phyloP scores from a whole-genome alignment of 2,329 filamentous ascomycete genomes.

The Monosporascus ibericus region DNA sequence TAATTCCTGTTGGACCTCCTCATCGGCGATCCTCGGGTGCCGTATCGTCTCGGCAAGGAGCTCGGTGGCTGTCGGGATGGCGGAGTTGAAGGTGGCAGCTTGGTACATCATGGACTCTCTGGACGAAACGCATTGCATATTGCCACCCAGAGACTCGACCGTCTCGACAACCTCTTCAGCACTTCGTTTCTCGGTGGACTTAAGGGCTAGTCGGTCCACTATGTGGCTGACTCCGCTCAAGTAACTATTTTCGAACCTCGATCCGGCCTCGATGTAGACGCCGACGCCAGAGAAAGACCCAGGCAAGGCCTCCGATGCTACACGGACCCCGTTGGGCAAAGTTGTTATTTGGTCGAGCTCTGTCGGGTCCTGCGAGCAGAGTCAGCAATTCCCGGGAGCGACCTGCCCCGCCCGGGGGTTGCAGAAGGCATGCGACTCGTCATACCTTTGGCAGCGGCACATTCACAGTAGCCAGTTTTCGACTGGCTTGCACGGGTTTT shows the following conservation, averaged over 20 bases:
- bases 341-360: conserved; percentile 85
- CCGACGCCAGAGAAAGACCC: conserved; percentile 93
- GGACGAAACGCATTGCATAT: conserved; percentile 94
- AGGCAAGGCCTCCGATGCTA: conserved; percentile 89
- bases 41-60: conserved; percentile 92
- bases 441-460: not conserved
- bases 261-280: conserved; percentile 92
- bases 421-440: not conserved
- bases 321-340: conserved; percentile 84
- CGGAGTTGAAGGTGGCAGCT: conserved; percentile 92
- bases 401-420: too few relatives aligned
- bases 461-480: not conserved
- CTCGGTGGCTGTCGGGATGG: conserved; percentile 74
- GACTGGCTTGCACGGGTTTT: not conserved
- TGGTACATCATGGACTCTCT: conserved; percentile 98
- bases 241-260: conserved; percentile 81
- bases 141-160: conserved; percentile 84
- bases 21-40: conserved; percentile 74
- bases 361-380: conserved; percentile 62
- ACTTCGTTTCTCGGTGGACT: conserved; percentile 66
- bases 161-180: conserved; percentile 83
- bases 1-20: conserved; percentile 81
- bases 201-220: conserved; percentile 92
- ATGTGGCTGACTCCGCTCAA: conserved; percentile 92
- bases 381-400: conserved; percentile 1